A percentile compares a stretch with the other conserved stretches of the same genome.
Conservation (phyloP, 1,139 yeast species). For the Geotrichum phurueaensis region DNA sequence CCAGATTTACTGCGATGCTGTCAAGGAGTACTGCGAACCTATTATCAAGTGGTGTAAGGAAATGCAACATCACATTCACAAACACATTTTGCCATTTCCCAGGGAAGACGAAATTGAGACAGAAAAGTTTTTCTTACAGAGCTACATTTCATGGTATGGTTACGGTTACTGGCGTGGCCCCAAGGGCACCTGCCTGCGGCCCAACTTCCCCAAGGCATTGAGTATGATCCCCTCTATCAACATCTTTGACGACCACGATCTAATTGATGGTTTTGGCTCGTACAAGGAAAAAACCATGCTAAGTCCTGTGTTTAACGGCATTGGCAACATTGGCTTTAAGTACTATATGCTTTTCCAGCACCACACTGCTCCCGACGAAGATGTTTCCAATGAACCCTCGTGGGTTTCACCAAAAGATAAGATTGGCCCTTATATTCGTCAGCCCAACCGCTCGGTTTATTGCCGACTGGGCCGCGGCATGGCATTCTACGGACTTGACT, state of each 20-base stretch:
- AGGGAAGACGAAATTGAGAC: conserved; percentile 50
- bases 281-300: conserved; percentile 71
- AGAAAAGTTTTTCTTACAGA: conserved; percentile 59
- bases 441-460: conserved; percentile 60
- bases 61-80: conserved; percentile 41
- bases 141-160: conserved; percentile 85
- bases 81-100: conserved; percentile 41
- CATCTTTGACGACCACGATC: conserved; percentile 80
- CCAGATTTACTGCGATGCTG: conserved; percentile 83
- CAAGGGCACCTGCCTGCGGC: conserved; percentile 57
- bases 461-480: conserved; percentile 69
- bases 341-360: conserved; percentile 91
- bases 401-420: conserved; percentile 32
- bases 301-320: conserved; percentile 56
- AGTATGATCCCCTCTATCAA: conserved; percentile 80
- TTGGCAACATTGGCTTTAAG: conserved; percentile 75
- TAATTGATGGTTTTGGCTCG: conserved; percentile 93
- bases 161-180: conserved; percentile 76
- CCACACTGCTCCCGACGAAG: conserved; percentile 27
- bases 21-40: conserved; percentile 49
- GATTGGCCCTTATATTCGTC: conserved; percentile 61
- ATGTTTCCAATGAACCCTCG: conserved; percentile 29
- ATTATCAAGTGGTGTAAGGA: conserved; percentile 56
- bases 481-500: conserved; percentile 74
- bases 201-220: conserved; percentile 65